These are phyloP conservation scores for Tripterygium wilfordii DNA, from an alignment of 177 flowering plant species.

Conservation along the genomic window DNA sequence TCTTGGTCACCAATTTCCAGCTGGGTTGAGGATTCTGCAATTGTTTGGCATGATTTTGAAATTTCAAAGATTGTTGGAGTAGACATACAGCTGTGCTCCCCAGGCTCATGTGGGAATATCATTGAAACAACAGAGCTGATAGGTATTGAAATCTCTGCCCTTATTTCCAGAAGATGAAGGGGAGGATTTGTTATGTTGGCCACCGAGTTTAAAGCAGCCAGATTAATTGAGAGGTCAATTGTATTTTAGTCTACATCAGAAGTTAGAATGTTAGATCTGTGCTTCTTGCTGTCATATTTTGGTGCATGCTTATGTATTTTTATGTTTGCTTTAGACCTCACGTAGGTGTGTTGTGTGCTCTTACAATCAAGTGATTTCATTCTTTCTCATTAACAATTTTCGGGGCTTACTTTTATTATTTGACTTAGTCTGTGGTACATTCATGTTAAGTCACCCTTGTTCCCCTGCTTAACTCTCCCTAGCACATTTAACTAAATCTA, in stretches of 20 bases:
- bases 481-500: no score
- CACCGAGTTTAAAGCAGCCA: constrained; percentile 4
- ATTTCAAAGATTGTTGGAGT: background rate
- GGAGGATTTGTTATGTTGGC: constrained; percentile 4
- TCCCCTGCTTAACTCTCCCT: no score
- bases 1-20: constrained; percentile 3
- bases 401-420: constrained; percentile 11
- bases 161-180: constrained; percentile 5
- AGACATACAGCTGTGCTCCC: constrained; percentile 1
- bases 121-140: constrained; percentile 11
- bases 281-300: no score
- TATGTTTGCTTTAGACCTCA: constrained; percentile 15
- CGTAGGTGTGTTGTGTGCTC: constrained; percentile 4
- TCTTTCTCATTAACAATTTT: constrained; percentile 3
- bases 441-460: no score
- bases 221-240: no score
- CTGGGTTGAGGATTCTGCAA: constrained; percentile 10
- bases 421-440: constrained; percentile 11
- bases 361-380: constrained; percentile 13
- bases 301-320: constrained; percentile 2
- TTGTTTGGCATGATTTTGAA: constrained; percentile 1
- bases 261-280: no score
- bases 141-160: constrained; percentile 5
- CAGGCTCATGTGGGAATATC: constrained; percentile 10
- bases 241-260: no score